Percentiles rank a stretch among this genome's conserved stretches.
Conservation (phyloP, 129 eudicot genomes). For the Centaurea solstitialis region DNA sequence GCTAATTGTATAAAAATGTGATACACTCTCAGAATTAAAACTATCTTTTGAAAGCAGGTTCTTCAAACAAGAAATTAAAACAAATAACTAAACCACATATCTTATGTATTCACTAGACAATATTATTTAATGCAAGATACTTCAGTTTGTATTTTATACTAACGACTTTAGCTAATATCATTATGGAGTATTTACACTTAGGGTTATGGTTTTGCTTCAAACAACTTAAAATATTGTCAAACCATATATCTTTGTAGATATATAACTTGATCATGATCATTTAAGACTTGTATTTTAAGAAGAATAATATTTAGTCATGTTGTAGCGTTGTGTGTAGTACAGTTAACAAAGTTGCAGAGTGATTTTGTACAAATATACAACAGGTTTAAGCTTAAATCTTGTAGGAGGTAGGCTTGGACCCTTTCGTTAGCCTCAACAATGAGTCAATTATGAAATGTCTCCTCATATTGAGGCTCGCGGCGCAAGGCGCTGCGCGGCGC, state of each 20-base stretch:
- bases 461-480: too few relatives aligned
- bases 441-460: too few relatives aligned
- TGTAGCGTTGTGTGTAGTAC: too few relatives aligned
- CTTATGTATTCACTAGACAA: neutral
- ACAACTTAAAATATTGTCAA: neutral
- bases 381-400: too few relatives aligned
- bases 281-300: neutral
- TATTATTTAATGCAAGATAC: neutral
- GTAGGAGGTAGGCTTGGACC: too few relatives aligned
- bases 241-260: neutral
- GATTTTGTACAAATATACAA: too few relatives aligned
- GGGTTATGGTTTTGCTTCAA: neutral
- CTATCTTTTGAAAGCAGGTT: neutral
- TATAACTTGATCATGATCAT: neutral
- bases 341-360: too few relatives aligned
- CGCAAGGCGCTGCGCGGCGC: too few relatives aligned
- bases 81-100: neutral
- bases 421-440: too few relatives aligned
- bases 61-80: neutral
- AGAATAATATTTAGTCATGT: neutral
- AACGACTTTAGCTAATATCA: neutral
- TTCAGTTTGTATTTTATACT: neutral
- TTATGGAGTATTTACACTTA: neutral
- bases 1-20: neutral
- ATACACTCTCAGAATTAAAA: neutral